Conservation (phyloP, 2,329 filamentous ascomycete genomes). For the Ophiocordyceps sinensis region DNA sequence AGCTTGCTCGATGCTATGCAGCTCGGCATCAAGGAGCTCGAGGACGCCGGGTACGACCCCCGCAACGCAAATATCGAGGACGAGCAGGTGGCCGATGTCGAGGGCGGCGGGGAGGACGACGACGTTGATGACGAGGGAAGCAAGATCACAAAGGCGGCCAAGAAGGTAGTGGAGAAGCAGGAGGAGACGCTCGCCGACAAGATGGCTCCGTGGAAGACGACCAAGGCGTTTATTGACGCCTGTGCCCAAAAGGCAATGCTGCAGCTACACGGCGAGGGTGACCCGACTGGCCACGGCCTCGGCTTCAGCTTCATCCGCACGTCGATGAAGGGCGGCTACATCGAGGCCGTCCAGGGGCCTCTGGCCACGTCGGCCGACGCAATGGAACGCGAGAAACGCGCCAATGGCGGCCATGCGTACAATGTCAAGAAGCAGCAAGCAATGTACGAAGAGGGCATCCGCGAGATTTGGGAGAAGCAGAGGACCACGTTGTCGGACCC, state of each 20-base stretch:
- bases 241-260: constrained; percentile 95
- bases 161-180: constrained; percentile 31
- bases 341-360: constrained; percentile 62
- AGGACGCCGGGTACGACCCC: constrained; percentile 75
- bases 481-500: constrained; percentile 61
- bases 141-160: constrained; percentile 22
- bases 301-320: constrained; percentile 97
- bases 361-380: constrained; percentile 63
- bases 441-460: constrained; percentile 83
- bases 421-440: constrained; percentile 91
- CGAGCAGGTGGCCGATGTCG: constrained; percentile 27
- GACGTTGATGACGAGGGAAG: constrained; percentile 31
- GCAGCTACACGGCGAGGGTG: constrained; percentile 82
- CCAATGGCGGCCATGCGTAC: constrained; percentile 88
- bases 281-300: constrained; percentile 83
- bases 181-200: constrained; percentile 71
- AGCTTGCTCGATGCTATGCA: constrained; percentile 95
- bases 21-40: constrained; percentile 77
- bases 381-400: constrained; percentile 73
- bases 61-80: constrained; percentile 48
- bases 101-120: constrained; percentile 47
- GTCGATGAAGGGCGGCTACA: constrained; percentile 93
- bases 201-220: constrained; percentile 91
- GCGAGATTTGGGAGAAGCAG: constrained; percentile 84
- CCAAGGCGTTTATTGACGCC: constrained; percentile 90